Conservation (phyloP, 2,329 filamentous ascomycete species). For the Colletotrichum lindemuthianum region DNA sequence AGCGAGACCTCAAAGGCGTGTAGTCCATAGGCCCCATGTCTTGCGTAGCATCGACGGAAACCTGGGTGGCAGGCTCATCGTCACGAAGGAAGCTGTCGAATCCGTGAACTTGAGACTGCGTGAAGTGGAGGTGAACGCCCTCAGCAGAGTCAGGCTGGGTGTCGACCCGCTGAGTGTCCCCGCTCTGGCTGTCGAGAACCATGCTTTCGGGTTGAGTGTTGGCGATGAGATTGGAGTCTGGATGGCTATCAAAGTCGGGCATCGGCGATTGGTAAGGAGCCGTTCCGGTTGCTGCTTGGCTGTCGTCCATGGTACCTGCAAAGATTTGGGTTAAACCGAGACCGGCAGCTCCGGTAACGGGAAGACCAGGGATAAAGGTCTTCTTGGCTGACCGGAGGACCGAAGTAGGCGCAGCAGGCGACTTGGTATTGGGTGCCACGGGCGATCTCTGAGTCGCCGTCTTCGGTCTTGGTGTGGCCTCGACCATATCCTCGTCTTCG, state of each 20-base stretch:
- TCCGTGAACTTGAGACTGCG: constrained; percentile 68
- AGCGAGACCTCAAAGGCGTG: constrained; percentile 76
- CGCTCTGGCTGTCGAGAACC: constrained; percentile 58
- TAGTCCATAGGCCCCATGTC: constrained; percentile 80
- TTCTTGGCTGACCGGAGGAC: constrained; percentile 76
- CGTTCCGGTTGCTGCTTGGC: constrained; percentile 50
- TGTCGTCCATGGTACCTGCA: constrained; percentile 84
- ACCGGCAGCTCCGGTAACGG: constrained; percentile 68
- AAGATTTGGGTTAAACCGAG: constrained; percentile 91
- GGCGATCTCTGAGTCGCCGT: constrained; percentile 52
- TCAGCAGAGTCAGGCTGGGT: constrained; percentile 46
- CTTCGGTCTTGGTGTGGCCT: constrained; percentile 62
- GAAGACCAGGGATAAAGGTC: constrained; percentile 75
- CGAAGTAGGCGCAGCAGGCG: constrained; percentile 68
- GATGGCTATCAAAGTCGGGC: constrained; percentile 66
- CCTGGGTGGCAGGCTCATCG: constrained; percentile 61
- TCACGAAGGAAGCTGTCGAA: constrained; percentile 66
- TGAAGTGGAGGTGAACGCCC: constrained; percentile 64
- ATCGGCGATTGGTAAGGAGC: constrained; percentile 57
- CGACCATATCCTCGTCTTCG: constrained; percentile 61
- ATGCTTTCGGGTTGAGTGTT: constrained; percentile 67
- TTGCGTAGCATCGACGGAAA: constrained; percentile 81
- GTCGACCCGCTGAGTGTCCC: constrained; percentile 48
- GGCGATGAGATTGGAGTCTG: constrained; percentile 70
- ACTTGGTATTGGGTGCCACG: constrained; percentile 52